Conservation (phyloP, 306 rosid species). For the Vigna unguiculata region DNA sequence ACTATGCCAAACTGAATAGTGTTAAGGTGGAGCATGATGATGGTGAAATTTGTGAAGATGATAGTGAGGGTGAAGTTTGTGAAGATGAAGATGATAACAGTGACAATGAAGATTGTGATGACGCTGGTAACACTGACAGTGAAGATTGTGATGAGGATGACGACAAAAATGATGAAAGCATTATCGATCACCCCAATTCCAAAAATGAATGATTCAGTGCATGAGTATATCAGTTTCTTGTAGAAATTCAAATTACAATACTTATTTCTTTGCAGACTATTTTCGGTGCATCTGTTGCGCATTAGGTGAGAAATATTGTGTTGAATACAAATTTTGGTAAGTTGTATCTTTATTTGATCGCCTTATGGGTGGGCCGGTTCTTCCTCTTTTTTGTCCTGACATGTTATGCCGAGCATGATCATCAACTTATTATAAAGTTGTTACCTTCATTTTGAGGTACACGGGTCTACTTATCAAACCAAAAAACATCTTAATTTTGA, state of each 20-base stretch:
- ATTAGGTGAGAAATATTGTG: conserved; percentile 20
- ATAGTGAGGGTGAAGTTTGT: conserved; percentile 40
- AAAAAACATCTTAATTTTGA: background rate
- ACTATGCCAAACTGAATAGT: conserved; percentile 56
- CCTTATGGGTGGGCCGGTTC: background rate
- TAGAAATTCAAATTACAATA: conserved; percentile 9
- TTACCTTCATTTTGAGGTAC: background rate
- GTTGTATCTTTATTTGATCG: conserved; percentile 22
- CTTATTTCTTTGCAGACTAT: conserved; percentile 11
- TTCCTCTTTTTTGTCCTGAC: conserved; percentile 4
- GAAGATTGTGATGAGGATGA: conserved; percentile 30
- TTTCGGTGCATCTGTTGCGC: conserved; percentile 16
- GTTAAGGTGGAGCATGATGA: conserved; percentile 24
- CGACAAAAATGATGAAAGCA: conserved; percentile 22
- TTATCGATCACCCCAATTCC: conserved; percentile 10
- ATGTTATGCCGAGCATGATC: background rate
- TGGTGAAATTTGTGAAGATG: conserved; percentile 30
- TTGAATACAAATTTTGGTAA: conserved; percentile 43
- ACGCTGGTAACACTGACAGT: background rate
- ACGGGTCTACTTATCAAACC: background rate
- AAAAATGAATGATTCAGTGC: conserved; percentile 37
- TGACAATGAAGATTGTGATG: conserved; percentile 29
- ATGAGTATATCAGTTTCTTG: conserved; percentile 16
- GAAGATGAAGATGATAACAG: conserved; percentile 32
- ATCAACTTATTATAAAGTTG: background rate